Base-by-base conservation (phyloP, 768 basidiomycete species). In the Ephemerocybe angulata region DNA sequence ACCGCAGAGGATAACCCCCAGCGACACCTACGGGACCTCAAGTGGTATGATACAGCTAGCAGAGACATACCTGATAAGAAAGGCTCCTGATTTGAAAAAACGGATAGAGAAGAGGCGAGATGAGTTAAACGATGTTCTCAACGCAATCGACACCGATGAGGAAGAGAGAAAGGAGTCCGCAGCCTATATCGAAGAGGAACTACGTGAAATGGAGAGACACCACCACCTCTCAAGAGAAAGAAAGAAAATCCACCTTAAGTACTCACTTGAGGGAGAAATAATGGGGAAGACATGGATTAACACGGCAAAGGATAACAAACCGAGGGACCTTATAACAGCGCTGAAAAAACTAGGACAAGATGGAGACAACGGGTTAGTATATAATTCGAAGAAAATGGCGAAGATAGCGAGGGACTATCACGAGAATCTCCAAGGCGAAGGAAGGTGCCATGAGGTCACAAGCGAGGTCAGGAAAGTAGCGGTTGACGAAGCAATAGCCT, bases 371-470 rank as follows among this genome's bases (percentile, higher is more conserved):
- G 21, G 13, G 35, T 66, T 63, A 27, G 59, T 60, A 46, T 67
- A 57, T 1, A 35, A 52, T 0, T 67, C 70, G 0, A 7, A 54
- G 0, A 49, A 67, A 19, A 76, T 76, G 74, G 67, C 71, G 0
- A 50, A 70, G 0, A 50, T 74, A 0, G 67, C 71, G 0, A 52
- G 48, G n/a, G 22, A 63, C 13, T 63, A 71, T 46, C 69, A 74
- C 46, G 50, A 67, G 0, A 11, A 60, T 0, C 62, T 75, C 0
- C 72, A 76, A 47, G 19, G 29, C 11, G 52, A 52, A 25, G 62
- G 52, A 13, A 33, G 38, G 8, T 15, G 2, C 33, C 15, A 12
- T 4, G 42, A 30, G 30, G 5, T 31, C 42, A 31, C 58, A 19
- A 31, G 53, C 21, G 41, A 47, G 1, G 31, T 55, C 15, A 41